Evolutionary conservation across 768 basidiomycete species (phyloP).

Genomic region (Daedalea quercina): DNA sequence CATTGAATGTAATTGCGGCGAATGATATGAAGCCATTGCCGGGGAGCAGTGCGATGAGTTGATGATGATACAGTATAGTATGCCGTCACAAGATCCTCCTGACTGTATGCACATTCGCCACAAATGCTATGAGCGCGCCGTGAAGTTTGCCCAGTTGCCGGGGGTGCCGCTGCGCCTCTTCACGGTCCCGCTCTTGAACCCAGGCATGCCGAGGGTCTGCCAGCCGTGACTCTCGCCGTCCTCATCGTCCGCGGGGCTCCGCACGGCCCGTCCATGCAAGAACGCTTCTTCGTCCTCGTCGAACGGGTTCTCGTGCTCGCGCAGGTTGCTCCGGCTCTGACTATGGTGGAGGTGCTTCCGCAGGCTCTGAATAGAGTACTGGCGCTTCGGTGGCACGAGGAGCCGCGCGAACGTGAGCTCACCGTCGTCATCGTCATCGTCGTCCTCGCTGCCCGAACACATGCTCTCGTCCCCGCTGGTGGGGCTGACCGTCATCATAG

Average conservation of each 20-base stretch:
- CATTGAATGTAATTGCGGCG: no score
- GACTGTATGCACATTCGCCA: background rate
- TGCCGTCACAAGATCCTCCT: background rate
- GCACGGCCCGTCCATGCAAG: conserved; percentile 6
- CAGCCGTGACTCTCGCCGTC: conserved; percentile 21
- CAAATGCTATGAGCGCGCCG: background rate
- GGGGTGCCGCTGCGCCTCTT: conserved; percentile 29
- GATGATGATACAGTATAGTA: background rate
- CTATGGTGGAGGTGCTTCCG: conserved; percentile 48
- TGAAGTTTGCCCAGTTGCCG: conserved; percentile 21
- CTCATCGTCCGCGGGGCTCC: conserved; percentile 10
- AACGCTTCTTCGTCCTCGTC: conserved; percentile 18
- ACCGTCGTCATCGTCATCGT: conserved; percentile 42
- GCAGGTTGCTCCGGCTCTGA: conserved; percentile 9
- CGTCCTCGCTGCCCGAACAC: conserved; percentile 23
- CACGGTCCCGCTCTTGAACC: conserved; percentile 14
- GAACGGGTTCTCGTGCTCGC: conserved; percentile 21
- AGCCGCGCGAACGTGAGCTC: conserved; percentile 63
- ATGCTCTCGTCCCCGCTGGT: conserved; percentile 10
- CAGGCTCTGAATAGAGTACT: conserved; percentile 68
- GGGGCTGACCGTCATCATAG: conserved; percentile 9
- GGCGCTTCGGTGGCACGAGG: conserved; percentile 64
- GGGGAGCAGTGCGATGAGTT: no score
- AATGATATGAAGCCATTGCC: no score
- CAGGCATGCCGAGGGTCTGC: conserved; percentile 14